Base-by-base conservation (phyloP, 805 yeast genomes). In the Candida pini region DNA sequence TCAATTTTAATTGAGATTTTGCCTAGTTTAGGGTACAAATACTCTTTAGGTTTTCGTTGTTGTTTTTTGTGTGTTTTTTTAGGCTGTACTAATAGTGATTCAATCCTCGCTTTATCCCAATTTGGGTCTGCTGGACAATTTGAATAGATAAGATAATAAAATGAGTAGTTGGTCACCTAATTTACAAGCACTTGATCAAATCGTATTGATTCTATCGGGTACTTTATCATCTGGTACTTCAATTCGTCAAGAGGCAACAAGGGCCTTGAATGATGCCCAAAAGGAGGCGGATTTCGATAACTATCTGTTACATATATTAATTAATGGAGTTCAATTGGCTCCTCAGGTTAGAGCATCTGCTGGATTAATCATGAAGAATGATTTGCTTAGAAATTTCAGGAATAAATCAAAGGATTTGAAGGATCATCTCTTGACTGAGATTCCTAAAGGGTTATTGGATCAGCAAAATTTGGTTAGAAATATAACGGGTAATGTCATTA, bases 401-500 rank as follows among this genome's bases (percentile, higher is more conserved):
- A 44, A 34, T 20, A 55, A 51, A 36, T 46, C 49, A 39, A 48
- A 31, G 23, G 59, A 51, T 14, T 38, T 62, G 22, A 62, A 60
- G 34, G 41, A 55, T 4, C 61, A 63, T 34, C 46, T 64, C 6
- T 46, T 67, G 25, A 43, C 52, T 13, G 62, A 65, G 28, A 52
- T 68, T 6, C 49, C 66, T 41, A 57, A 58, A 47, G 68, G 86
- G 2, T 64, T 87, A 28, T 48, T 71, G 21, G 81, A 72, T 40
- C 46, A 60, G 1, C 72, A 73, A 35, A 56, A 63, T n/a, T 63
- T 85, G 45, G 83, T 90, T 19, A 72, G 95, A 41, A 87, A 84
- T 53, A 85, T 90, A 40, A 81, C 96, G 5, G 96, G 97, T 26
- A 88, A 81, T 51, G 95, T 88, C 32, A 78, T 90, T 34, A 84